phyloP scores from a whole-genome alignment of 2,329 filamentous ascomycete species.

The Fusarium anguioides region DNA sequence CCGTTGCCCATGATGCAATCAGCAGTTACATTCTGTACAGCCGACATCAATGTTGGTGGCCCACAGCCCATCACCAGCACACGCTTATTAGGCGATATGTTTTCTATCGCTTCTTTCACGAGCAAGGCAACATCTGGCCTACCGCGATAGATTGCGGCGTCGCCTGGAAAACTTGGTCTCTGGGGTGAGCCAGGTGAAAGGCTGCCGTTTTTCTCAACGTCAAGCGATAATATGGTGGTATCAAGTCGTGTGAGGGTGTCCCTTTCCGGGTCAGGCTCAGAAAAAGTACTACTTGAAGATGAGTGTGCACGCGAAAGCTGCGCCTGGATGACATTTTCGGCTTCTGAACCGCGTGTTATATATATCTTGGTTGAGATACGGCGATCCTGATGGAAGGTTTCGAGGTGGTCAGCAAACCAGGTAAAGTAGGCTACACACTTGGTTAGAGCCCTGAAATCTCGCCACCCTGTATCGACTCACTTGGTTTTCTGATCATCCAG shows the following conservation, averaged over 20 bases:
- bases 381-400: slow-evolving; percentile 45
- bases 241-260: background rate
- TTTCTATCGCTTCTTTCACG: slow-evolving; percentile 48
- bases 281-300: slow-evolving; percentile 13
- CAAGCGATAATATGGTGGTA: slow-evolving; percentile 3
- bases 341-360: slow-evolving; percentile 48
- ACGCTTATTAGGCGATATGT: slow-evolving; percentile 45
- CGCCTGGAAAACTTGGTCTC: background rate
- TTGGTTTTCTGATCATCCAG: slow-evolving; percentile 53
- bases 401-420: slow-evolving; percentile 54
- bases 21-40: slow-evolving; percentile 56
- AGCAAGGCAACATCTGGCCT: slow-evolving; percentile 54
- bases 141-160: slow-evolving; percentile 45
- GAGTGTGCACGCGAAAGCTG: slow-evolving; percentile 20
- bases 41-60: slow-evolving; percentile 55
- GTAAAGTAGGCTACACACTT: slow-evolving; percentile 47
- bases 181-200: background rate
- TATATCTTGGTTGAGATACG: slow-evolving; percentile 50
- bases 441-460: background rate
- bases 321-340: slow-evolving; percentile 8
- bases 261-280: slow-evolving; percentile 24
- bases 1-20: slow-evolving; percentile 54
- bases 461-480: slow-evolving; percentile 40
- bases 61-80: slow-evolving; percentile 61
- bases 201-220: slow-evolving; percentile 36